These are phyloP conservation scores for Aureobasidium sp. DNA, from an alignment of 2,329 filamentous ascomycete species.

Conservation along the genomic window DNA sequence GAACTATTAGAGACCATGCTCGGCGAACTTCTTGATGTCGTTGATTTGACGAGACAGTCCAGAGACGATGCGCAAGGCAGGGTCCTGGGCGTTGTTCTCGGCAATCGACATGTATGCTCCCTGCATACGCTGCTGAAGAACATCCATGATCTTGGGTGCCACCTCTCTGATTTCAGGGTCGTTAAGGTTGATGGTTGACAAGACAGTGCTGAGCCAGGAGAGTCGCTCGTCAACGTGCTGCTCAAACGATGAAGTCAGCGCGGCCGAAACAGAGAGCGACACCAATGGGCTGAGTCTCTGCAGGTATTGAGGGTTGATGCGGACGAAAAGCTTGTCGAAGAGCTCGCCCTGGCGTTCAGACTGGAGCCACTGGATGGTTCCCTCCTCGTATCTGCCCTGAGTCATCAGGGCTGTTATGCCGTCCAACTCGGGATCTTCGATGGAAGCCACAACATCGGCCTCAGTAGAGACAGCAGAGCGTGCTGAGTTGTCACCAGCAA, in stretches of 20 bases:
- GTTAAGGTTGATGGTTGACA: conserved; percentile 44
- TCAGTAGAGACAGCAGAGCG: conserved; percentile 15
- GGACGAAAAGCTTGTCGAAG: conserved; percentile 55
- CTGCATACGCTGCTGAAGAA: conserved; percentile 49
- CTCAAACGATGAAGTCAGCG: conserved; percentile 49
- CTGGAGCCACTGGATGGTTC: conserved; percentile 50
- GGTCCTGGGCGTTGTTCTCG: conserved; percentile 42
- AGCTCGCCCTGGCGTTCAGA: conserved; percentile 49
- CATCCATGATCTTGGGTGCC: conserved; percentile 51
- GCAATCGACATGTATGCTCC: conserved; percentile 49
- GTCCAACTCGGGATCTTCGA: conserved; percentile 51
- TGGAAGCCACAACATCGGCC: conserved; percentile 29
- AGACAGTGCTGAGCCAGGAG: conserved; percentile 49
- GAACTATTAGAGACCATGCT: background rate
- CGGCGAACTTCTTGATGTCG: conserved; percentile 16
- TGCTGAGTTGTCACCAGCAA: conserved; percentile 27
- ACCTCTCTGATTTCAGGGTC: conserved; percentile 45
- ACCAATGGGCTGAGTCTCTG: conserved; percentile 48
- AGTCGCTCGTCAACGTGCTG: conserved; percentile 47
- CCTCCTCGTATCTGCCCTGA: conserved; percentile 39
- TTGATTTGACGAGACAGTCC: conserved; percentile 22
- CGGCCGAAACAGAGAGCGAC: conserved; percentile 52
- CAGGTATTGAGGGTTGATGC: conserved; percentile 49
- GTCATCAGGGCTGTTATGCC: conserved; percentile 56
- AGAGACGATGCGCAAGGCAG: conserved; percentile 29